These are phyloP conservation scores for Rhododendron henanense DNA, from an alignment of 148 eudicot species.

Conservation along the genomic window DNA sequence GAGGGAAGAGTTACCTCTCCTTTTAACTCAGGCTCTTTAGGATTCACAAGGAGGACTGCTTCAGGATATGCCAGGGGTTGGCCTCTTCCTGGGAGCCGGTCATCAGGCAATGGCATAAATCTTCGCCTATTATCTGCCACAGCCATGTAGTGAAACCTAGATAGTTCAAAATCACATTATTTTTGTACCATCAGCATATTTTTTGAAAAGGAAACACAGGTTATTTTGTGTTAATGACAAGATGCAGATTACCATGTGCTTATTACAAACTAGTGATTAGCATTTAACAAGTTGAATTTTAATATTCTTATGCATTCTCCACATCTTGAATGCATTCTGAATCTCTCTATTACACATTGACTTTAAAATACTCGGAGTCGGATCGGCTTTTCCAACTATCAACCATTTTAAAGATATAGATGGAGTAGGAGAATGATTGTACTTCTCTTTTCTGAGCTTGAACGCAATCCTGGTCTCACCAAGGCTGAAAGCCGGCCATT, in stretches of 20 bases:
- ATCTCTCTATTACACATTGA: neutral
- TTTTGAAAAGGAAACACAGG: neutral
- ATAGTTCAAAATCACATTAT: neutral
- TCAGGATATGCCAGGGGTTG: slow-evolving; percentile 65
- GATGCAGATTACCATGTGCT: neutral
- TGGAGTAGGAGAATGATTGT: neutral
- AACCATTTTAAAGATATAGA: neutral
- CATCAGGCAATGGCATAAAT: slow-evolving; percentile 81
- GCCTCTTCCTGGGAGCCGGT: slow-evolving; percentile 53
- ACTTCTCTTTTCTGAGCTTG: slow-evolving; percentile 83
- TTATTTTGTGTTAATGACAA: neutral
- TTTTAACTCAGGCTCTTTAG: slow-evolving; percentile 33
- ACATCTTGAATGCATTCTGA: neutral
- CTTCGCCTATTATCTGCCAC: slow-evolving; percentile 68
- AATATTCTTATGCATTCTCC: neutral
- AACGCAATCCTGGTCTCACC: slow-evolving; percentile 76
- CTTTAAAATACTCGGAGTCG: neutral
- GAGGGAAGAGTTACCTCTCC: slow-evolving; percentile 34
- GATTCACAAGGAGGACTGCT: slow-evolving; percentile 73
- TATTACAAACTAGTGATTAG: neutral
- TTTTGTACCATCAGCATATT: neutral
- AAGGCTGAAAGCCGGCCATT: slow-evolving; percentile 79
- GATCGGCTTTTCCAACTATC: neutral
- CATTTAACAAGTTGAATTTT: neutral
- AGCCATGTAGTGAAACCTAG: slow-evolving; percentile 80